Evolutionary conservation across 73 alveolate genomes (phyloP), one percentile per base, ranked within the genome.

Genomic region (Stentor roeselii): DNA sequence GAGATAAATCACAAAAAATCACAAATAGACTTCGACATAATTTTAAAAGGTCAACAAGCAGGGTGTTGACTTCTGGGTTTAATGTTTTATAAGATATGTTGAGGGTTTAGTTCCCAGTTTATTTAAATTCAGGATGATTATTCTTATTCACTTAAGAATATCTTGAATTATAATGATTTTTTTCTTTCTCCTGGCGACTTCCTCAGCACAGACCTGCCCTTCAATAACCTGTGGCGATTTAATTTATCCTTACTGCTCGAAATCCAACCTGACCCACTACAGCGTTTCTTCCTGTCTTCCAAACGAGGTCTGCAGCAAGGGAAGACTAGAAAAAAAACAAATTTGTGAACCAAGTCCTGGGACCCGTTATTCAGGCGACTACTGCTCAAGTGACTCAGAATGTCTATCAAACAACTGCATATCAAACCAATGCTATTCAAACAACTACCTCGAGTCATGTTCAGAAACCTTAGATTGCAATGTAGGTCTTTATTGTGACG

Each of bases 361-460:
- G 34, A 32, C 37, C 14, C 80, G 80, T 67, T 67, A 1, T 67
- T 40, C 80, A 67, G 80, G 80, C 0, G 80, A 67, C 34, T 30
- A 27, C n/a, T 67, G 80, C 80, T 30, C 80, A 30, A 1, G 11
- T 21, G 41, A 67, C 80, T 27, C 37, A 27, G 50, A 67, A 67
- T 67, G 80, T 2, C 21, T 34, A 0, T 21, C 80, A 67, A 67
- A 67, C 27, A n/a, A 1, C 41, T 67, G 80, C 34, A 27, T 67
- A 21, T 30, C 14, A n/a, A 32, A 40, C 1, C 21, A 14, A 21
- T 67, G 80, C 2, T 32, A n/a, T 27, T 36, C 42, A 15, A 36
- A 36, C 0, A 34, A 0, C 41, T 1, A 0, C 37, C n/a, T 27
- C 14, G 80, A 67, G 41, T 40, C 80, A n/a, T 67, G 80, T 2